These are phyloP conservation scores for Euphorbia lathyris DNA, from an alignment of 345 rosid genomes.

Conservation along the genomic window DNA sequence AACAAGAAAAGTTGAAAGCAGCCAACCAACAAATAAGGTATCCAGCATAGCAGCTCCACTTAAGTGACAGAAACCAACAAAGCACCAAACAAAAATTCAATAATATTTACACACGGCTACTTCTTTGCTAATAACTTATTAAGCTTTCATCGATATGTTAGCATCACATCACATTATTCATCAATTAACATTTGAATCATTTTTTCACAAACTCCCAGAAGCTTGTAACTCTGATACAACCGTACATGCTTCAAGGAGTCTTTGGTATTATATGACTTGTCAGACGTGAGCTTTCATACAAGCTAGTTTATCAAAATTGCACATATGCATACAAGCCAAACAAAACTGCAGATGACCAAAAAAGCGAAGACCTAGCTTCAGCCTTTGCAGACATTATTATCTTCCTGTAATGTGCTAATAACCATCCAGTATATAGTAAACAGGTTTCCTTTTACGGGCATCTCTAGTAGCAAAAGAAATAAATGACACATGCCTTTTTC, in stretches of 20 bases:
- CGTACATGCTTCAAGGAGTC: neutral
- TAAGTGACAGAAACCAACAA: neutral
- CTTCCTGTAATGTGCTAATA: neutral
- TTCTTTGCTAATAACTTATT: neutral
- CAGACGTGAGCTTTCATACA: neutral
- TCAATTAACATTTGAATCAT: neutral
- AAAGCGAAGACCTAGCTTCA: neutral
- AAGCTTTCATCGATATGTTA: neutral
- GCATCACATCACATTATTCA: neutral
- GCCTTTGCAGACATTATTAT: neutral
- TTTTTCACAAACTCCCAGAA: neutral
- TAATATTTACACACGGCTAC: neutral
- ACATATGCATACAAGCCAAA: neutral
- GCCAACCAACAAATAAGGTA: constrained; percentile 6
- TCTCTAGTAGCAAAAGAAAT: neutral
- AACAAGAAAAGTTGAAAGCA: neutral
- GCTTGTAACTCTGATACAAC: neutral
- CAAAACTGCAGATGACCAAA: neutral
- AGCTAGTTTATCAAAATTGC: neutral
- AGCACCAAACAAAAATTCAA: neutral
- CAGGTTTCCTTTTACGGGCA: neutral
- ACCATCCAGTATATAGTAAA: neutral
- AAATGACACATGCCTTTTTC: neutral
- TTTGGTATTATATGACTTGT: neutral
- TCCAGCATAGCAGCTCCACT: neutral